Base-by-base conservation (phyloP, 164 flowering plant genomes). In the Sextonia rubra region DNA sequence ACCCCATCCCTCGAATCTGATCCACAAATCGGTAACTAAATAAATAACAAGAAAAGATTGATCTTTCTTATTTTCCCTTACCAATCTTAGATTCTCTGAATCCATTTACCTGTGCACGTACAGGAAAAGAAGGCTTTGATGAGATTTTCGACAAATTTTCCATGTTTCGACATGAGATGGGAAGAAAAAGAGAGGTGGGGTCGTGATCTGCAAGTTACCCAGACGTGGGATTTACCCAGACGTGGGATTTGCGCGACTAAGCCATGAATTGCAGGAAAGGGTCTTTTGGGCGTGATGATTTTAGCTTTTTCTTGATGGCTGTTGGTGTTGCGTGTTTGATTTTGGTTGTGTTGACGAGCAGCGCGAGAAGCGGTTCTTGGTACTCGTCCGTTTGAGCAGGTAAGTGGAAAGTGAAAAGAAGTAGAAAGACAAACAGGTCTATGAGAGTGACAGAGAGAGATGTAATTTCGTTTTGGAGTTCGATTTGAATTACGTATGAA, bases 1-100 rank as follows among this genome's bases (percentile, higher is more conserved):
- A 80, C 89, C 70, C 72, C 67, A 47, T 71, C 69, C 30, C 58
- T 52, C n/a, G 58, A 52, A 52, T 52, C 58, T 52, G n/a, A 52
- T 14, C n/a, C 58, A 15, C 17, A 52, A 52, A 15, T 15, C 58
- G 3, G 2, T 12, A 20, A 52, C 17, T 52, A 17, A 5, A 15
- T 15, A 52, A 52, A 52, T 52, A 37, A 37, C 44, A 8, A 37
- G n/a, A 37, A 37, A 37, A 37, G 44, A 37, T 37, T 8, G 44
- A 0, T 37, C 8, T 37, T 37, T 37, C 8, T 8, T 4, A 8
- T 37, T 8, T 37, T 37, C 8, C 44, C 44, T 37, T 12, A 52
- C 17, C 58, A 0, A 52, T 15, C 17, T 52, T 20, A 3, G 58
- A 52, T 11, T 52, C 3, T 52, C n/a, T 20, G 44, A 37, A 37